Percentiles rank a stretch among this genome's conserved stretches.
These are phyloP conservation scores for Cucurbita pepo DNA, from an alignment of 306 rosid genomes.

Conservation along the genomic window DNA sequence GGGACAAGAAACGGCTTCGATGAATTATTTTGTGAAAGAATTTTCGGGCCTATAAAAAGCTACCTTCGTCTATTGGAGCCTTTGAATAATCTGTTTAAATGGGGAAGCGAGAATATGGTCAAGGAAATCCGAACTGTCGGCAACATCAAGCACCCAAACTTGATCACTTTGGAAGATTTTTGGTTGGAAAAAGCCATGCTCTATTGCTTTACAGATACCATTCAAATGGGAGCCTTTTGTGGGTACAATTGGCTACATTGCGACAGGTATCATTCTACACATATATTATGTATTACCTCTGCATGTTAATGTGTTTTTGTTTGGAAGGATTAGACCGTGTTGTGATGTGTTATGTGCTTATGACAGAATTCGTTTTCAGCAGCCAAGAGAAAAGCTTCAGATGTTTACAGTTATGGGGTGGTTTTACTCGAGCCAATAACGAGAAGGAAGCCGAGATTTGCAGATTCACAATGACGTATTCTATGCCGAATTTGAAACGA, in stretches of 20 bases:
- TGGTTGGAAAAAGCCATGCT: constrained; percentile 45
- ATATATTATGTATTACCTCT: not conserved
- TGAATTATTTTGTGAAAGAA: no score
- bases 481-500: no score
- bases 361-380: constrained; percentile 47
- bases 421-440: constrained; percentile 68
- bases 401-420: constrained; percentile 66
- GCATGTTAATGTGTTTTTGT: not conserved
- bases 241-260: constrained; percentile 72
- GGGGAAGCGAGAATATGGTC: constrained; percentile 35
- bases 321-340: not conserved
- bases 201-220: constrained; percentile 56
- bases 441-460: constrained; percentile 38
- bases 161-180: constrained; percentile 48
- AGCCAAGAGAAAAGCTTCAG: constrained; percentile 32
- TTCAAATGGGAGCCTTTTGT: constrained; percentile 7
- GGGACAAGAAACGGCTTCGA: no score
- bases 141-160: constrained; percentile 56
- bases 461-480: no score
- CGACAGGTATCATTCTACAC: constrained; percentile 42
- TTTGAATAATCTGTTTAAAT: constrained; percentile 11
- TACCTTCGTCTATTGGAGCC: no score
- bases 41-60: no score
- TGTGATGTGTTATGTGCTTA: not conserved
- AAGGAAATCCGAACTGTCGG: constrained; percentile 60